Evolutionary conservation across 148 eudicot species (phyloP).

Genomic region (Chenopodium formosanum): DNA sequence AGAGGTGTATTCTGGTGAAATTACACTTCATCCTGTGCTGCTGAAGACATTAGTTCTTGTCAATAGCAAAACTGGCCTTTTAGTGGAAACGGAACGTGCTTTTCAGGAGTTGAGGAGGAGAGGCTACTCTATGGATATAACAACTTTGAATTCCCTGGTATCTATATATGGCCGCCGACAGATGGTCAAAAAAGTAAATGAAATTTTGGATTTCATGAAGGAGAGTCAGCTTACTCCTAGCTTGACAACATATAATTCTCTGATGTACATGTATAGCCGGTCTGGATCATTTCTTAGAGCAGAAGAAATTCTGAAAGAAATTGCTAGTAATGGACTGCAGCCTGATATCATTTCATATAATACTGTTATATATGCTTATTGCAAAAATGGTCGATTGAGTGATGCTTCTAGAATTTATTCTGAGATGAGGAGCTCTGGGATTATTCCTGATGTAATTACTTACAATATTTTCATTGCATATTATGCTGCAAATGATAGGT

Average conservation of each 20-base stretch:
- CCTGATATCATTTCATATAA: slow-evolving; percentile 86
- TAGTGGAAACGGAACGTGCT: slow-evolving; percentile 77
- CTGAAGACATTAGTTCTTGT: slow-evolving; percentile 84
- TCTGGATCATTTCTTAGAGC: slow-evolving; percentile 58
- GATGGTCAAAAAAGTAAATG: slow-evolving; percentile 62
- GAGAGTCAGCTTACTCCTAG: slow-evolving; percentile 71
- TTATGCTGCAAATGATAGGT: slow-evolving; percentile 74
- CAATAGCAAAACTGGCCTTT: slow-evolving; percentile 63
- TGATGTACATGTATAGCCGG: slow-evolving; percentile 85
- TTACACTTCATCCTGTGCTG: slow-evolving; percentile 51
- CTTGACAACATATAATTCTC: slow-evolving; percentile 72
- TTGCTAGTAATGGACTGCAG: slow-evolving; percentile 58
- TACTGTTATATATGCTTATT: slow-evolving; percentile 74
- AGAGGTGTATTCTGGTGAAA: slow-evolving; percentile 62
- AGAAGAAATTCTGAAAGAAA: slow-evolving; percentile 60
- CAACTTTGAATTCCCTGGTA: slow-evolving; percentile 74
- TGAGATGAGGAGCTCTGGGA: slow-evolving; percentile 59
- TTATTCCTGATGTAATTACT: slow-evolving; percentile 70
- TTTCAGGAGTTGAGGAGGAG: slow-evolving; percentile 61
- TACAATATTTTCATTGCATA: slow-evolving; percentile 74
- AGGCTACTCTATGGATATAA: slow-evolving; percentile 61
- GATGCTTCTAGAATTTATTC: slow-evolving; percentile 68
- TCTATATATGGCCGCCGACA: slow-evolving; percentile 80
- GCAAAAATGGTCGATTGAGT: slow-evolving; percentile 62
- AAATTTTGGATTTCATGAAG: slow-evolving; percentile 61